A percentile compares a stretch with the other conserved stretches of the same genome.
phyloP scores from a whole-genome alignment of 2,329 filamentous ascomycete genomes.

The Pseudogymnoascus sp. region DNA sequence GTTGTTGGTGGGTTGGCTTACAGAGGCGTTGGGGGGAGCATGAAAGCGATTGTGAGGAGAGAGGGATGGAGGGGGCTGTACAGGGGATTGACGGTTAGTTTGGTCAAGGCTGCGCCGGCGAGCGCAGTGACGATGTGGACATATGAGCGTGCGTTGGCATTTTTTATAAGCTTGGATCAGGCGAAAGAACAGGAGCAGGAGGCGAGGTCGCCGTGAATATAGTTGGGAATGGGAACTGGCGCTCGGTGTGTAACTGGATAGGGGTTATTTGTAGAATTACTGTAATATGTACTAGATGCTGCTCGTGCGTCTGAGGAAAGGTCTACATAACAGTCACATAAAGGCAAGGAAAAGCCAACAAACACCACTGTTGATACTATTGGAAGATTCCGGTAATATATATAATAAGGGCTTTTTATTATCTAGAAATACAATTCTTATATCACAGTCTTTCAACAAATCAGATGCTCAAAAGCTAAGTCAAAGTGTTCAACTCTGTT shows the following conservation, averaged over 20 bases:
- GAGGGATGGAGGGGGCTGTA: constrained; percentile 81
- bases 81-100: constrained; percentile 72
- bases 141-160: constrained; percentile 53
- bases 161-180: neutral
- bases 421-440: neutral
- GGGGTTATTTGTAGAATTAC: neutral
- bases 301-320: neutral
- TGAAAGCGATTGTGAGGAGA: constrained; percentile 57
- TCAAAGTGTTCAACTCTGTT: neutral
- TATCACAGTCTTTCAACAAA: neutral
- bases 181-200: neutral
- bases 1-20: constrained; percentile 53
- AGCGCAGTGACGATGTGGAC: constrained; percentile 74
- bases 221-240: constrained; percentile 2
- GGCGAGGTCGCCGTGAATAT: neutral
- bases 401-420: neutral
- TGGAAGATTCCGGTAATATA: neutral
- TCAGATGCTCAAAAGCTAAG: neutral
- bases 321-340: neutral
- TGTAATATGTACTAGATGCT: neutral
- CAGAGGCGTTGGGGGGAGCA: constrained; percentile 54
- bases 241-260: neutral
- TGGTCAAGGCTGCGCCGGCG: constrained; percentile 85
- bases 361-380: neutral
- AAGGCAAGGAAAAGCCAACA: neutral